Base-by-base conservation (phyloP, 2,329 filamentous ascomycete species). In the Ilyonectria sp. region DNA sequence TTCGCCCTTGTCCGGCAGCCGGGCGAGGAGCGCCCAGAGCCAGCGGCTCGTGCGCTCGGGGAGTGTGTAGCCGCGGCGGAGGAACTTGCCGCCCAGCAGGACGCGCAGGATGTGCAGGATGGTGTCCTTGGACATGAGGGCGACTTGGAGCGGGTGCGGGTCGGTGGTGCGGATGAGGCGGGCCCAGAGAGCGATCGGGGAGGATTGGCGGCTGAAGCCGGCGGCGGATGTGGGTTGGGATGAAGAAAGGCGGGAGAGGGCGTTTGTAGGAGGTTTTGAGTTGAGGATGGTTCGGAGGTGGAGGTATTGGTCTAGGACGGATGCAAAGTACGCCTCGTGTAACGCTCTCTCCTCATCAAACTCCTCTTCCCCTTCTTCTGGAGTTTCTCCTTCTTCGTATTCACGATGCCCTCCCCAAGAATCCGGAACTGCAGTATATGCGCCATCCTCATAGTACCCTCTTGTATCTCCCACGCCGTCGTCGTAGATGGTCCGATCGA, bases 1-100 rank as follows among this genome's bases (percentile, higher is more conserved):
- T 78, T 93, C 90, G 1, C 94, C 94, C 10, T 89, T 83, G 40
- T 93, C 92, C 1, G 93, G 91, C 65, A 95, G 86, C 64, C 90
- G 88, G 3, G 93, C 94, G 50, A 98, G 84, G 64, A 97, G 80
- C 0, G 92, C 91, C 95, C 94, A 98, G 4, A 93, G 84, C 95
- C 95, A 98, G 17, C 90, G 87, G 67, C 94, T 94, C 5, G 93
- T 90, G 54, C 91, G 87, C 73, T 89, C 87, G 29, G 89, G 85
- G 33, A 94, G 83, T 33, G 86, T 85, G 23, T 84, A 81, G n/a
- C 87, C 88, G 56, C 86, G 87, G 52, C 86, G 87, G 60, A 92
- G 86, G 58, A 92, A 89, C 67, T 89, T 89, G 59, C 89, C 89
- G 19, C 86, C 85, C 31, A 92, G 83, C n/a, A 93, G 82, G 59